Evolutionary conservation across 768 basidiomycete genomes (phyloP).

Genomic region (Podaxis carcinomalis): DNA sequence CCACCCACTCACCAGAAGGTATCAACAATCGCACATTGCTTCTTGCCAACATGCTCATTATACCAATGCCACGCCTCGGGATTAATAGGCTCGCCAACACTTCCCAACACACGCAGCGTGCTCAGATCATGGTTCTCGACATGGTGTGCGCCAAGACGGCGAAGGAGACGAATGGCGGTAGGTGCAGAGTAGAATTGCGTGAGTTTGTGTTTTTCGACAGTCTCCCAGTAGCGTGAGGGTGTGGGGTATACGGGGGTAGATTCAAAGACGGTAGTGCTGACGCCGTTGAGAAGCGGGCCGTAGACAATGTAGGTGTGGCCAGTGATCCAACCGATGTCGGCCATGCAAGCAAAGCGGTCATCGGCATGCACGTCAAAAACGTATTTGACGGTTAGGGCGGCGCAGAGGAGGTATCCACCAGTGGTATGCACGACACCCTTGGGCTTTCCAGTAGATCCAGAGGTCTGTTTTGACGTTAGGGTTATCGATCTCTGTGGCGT

Average conservation of each 20-base stretch:
- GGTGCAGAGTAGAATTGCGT: constrained; percentile 97
- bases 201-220: constrained; percentile 86
- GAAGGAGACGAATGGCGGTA: constrained; percentile 91
- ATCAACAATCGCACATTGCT: constrained; percentile 90
- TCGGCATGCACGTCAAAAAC: constrained; percentile 98
- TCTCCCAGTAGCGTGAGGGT: constrained; percentile 95
- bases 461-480: constrained; percentile 53
- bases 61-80: constrained; percentile 99
- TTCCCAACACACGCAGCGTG: constrained; percentile 82
- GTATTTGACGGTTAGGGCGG: constrained; percentile 90
- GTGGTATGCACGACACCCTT: constrained; percentile 95
- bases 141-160: constrained; percentile 75
- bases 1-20: constrained; percentile 66
- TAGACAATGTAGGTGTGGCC: constrained; percentile 95
- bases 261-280: constrained; percentile 89
- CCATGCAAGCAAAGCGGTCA: constrained; percentile 97
- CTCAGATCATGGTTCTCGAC: constrained; percentile 80
- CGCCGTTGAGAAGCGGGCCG: constrained; percentile 85
- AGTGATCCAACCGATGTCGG: constrained; percentile 98
- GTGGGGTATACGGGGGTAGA: constrained; percentile 96
- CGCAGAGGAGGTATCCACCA: constrained; percentile 87
- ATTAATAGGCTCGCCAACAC: constrained; percentile 98
- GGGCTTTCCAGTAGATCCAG: constrained; percentile 92
- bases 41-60: constrained; percentile 88
- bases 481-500: background rate